A percentile compares a stretch with the other conserved stretches of the same genome.
phyloP scores from a whole-genome alignment of 768 basidiomycete species.

The Lentinula detonsa region DNA sequence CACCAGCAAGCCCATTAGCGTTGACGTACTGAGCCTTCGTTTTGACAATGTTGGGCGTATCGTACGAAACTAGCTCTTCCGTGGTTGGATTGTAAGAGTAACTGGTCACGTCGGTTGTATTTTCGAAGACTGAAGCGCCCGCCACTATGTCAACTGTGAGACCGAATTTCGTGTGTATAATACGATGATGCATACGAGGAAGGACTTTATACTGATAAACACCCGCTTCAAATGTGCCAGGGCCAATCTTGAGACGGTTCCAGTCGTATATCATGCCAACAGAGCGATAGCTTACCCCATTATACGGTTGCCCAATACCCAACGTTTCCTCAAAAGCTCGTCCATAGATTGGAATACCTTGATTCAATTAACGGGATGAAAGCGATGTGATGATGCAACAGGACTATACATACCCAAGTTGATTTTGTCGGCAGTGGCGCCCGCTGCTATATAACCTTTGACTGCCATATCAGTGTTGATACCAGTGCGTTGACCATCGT shows the following conservation, averaged over 20 bases:
- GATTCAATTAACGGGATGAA: not conserved
- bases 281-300: conserved; percentile 38
- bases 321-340: conserved; percentile 68
- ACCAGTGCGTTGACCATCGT: conserved; percentile 53
- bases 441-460: conserved; percentile 50
- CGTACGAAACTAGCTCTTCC: conserved; percentile 69
- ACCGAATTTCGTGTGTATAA: not conserved
- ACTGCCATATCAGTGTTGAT: conserved; percentile 67
- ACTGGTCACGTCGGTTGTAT: conserved; percentile 62
- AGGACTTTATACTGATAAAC: conserved; percentile 75
- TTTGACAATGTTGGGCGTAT: conserved; percentile 61
- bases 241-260: conserved; percentile 45
- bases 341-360: conserved; percentile 77
- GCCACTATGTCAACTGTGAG: conserved; percentile 24
- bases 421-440: conserved; percentile 62
- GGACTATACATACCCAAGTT: conserved; percentile 42
- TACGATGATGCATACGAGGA: conserved; percentile 35
- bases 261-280: not conserved
- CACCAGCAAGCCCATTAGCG: conserved; percentile 53
- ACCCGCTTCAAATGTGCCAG: conserved; percentile 63
- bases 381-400: not conserved
- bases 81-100: conserved; percentile 72
- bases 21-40: conserved; percentile 66
- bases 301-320: conserved; percentile 64
- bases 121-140: conserved; percentile 58